phyloP scores from a whole-genome alignment of 768 basidiomycete genomes.

The Lactarius deliciosus region DNA sequence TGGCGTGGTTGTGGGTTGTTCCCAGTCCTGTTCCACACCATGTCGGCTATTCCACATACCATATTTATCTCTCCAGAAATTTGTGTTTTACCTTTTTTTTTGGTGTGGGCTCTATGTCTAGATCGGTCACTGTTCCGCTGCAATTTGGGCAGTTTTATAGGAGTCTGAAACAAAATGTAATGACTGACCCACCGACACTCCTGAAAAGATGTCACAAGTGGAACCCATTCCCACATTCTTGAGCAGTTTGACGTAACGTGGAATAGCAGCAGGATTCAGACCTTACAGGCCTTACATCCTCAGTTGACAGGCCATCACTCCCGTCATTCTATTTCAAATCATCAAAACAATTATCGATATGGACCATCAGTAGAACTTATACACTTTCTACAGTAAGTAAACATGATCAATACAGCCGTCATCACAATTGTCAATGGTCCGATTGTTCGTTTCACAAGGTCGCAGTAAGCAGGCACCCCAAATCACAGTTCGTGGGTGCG shows the following conservation, averaged over 20 bases:
- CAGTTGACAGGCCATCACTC: too few relatives aligned
- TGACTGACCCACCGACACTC: neutral
- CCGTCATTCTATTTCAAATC: too few relatives aligned
- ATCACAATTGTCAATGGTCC: neutral
- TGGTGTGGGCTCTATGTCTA: neutral
- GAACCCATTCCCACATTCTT: neutral
- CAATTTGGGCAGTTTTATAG: neutral
- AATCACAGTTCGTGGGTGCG: neutral
- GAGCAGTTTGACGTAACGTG: neutral
- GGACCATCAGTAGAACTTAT: neutral
- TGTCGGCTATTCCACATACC: neutral
- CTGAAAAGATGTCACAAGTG: neutral
- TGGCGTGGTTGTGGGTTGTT: neutral
- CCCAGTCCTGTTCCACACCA: neutral
- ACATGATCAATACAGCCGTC: slow-evolving; percentile 4
- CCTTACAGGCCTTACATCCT: neutral
- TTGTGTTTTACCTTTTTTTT: neutral
- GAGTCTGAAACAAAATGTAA: neutral
- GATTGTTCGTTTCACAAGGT: slow-evolving; percentile 1
- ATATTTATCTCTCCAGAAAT: neutral
- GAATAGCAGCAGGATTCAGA: neutral
- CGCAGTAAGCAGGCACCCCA: slow-evolving; percentile 12
- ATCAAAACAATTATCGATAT: neutral
- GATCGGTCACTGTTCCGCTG: neutral
- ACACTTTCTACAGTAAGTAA: neutral